Base-by-base conservation (phyloP, 345 rosid species). In the Moricandia moricandioides region DNA sequence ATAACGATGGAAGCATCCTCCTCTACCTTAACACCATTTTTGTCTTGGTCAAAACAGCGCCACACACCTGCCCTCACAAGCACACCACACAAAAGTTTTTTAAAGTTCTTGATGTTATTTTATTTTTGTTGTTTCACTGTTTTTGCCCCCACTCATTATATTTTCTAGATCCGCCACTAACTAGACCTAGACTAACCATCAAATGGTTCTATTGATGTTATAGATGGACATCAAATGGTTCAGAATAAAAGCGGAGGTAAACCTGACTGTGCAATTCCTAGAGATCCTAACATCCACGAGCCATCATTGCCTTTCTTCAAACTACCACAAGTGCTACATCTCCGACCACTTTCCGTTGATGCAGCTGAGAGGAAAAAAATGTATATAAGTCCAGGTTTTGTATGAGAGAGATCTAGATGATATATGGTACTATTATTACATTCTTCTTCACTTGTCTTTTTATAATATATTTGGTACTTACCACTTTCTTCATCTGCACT, bases 211-310 rank as follows among this genome's bases (percentile, higher is more conserved):
- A n/a, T n/a, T n/a, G n/a, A n/a, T n/a, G n/a, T n/a, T n/a, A n/a
- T n/a, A n/a, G n/a, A n/a, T n/a, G n/a, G n/a, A n/a, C 24, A 21
- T 21, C 24, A 21, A 21, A 21, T 21, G 2, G 24, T 21, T 21
- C 24, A 21, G 2, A 21, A 21, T 21, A 21, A 21, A 21, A 21
- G n/a, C 24, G 24, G 24, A 70, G 29, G 39, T 31, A n/a, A 27
- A 70, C 76, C 69, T 62, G 69, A 62, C 16, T 51, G 52, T 71
- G 7, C 26, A 62, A 72, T 30, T 45, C 47, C 34, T 4, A 71
- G n/a, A 31, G 67, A 45, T 47, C 8, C 75, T 3, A 18, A 8
- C 13, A 62, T 31, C 31, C 24, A 8, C 13, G 68, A 61, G 43
- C 33, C n/a, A 49, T 26, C 6, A 21, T 5, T 71, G 45, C 26